Evolutionary conservation across 108 stramenopile genomes (phyloP).

Genomic region (Seminavis robusta): DNA sequence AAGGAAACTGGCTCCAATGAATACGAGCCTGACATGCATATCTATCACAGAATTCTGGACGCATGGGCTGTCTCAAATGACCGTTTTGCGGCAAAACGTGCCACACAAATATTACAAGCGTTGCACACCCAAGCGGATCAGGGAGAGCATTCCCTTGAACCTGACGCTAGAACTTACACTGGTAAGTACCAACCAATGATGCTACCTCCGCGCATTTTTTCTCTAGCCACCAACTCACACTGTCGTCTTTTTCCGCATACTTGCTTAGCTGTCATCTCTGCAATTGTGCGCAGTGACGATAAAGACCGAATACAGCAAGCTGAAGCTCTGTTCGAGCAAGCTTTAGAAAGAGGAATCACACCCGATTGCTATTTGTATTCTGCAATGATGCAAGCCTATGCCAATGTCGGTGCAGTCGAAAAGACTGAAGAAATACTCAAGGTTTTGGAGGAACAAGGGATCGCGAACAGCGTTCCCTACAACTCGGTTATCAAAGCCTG

Average conservation of each 20-base stretch:
- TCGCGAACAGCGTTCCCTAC: constrained; percentile 19
- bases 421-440: constrained; percentile 17
- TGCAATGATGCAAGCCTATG: constrained; percentile 17
- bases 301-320: constrained; percentile 10
- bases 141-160: background rate
- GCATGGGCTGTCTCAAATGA: constrained; percentile 60
- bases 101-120: constrained; percentile 45
- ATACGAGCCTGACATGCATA: constrained; percentile 19
- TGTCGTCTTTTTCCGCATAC: no score
- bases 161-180: constrained; percentile 1
- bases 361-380: constrained; percentile 10
- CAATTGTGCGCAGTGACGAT: constrained; percentile 14
- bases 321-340: constrained; percentile 5
- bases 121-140: background rate
- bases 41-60: constrained; percentile 37
- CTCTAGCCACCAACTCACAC: no score
- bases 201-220: no score
- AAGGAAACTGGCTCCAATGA: background rate
- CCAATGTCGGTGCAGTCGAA: background rate
- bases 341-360: constrained; percentile 2
- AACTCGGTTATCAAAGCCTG: constrained; percentile 48
- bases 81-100: constrained; percentile 43
- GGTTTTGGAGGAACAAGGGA: constrained; percentile 3
- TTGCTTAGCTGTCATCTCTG: constrained; percentile 15
- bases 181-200: background rate